Percentiles rank a stretch among this genome's conserved stretches.
These are phyloP conservation scores for Candida ficus DNA, from an alignment of 805 yeast genomes.

Conservation along the genomic window DNA sequence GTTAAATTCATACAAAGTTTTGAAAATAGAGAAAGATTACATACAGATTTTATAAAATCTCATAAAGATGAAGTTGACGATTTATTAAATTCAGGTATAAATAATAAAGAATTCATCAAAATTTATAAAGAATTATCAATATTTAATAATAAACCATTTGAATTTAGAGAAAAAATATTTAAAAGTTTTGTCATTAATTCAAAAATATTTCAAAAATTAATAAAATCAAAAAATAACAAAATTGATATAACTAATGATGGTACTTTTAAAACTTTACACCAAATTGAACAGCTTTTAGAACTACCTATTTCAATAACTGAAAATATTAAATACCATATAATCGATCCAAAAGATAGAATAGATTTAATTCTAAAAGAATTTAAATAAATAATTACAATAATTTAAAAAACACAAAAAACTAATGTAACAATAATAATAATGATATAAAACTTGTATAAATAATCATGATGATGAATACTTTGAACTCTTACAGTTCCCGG, in stretches of 20 bases:
- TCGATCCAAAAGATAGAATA: no score
- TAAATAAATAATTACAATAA: no score
- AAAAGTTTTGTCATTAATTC: constrained; percentile 9
- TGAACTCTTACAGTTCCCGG: constrained; percentile 16
- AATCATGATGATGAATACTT: constrained; percentile 1
- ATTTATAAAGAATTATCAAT: constrained; percentile 31
- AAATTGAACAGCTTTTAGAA: neutral
- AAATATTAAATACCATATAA: no score
- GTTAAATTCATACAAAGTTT: constrained; percentile 25
- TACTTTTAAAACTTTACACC: no score
- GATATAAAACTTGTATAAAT: neutral
- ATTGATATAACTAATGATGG: constrained; percentile 1
- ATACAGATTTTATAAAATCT: constrained; percentile 35
- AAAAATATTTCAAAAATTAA: constrained; percentile 19
- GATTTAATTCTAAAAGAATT: no score
- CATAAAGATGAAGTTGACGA: constrained; percentile 26
- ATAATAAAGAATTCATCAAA: constrained; percentile 34
- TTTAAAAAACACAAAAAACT: neutral
- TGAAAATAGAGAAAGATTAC: constrained; percentile 26
- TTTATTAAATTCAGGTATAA: no score
- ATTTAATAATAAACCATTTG: constrained; percentile 13
- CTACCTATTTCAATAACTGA: neutral
- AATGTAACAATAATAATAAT: neutral
- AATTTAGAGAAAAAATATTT: constrained; percentile 18
- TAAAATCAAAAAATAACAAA: neutral